Evolutionary conservation across 2,329 filamentous ascomycete genomes (phyloP), one percentile per base, ranked within the genome.

Genomic region (Esteya vermicola): DNA sequence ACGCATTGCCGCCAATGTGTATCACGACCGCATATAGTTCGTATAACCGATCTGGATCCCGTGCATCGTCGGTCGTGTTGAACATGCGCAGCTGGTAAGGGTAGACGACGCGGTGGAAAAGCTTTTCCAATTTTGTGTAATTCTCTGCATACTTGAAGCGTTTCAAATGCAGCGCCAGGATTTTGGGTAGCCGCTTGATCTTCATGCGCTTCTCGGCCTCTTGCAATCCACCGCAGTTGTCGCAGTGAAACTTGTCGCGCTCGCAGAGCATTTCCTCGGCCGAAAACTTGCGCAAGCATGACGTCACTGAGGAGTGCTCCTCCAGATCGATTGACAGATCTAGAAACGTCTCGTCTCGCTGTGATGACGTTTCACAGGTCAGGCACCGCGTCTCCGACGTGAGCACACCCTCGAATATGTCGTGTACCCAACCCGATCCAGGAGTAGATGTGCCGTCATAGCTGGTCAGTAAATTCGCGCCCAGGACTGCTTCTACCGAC

Each of bases 181-280:
- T 85, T 54, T 85, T 86, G 4, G 91, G 91, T 54, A 96, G 63
- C 39, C 84, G 76, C 65, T 98, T 96, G 51, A 98, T 89, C 67
- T 96, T 98, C 91, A 98, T 98, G 47, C 91, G 76, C 66, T 96
- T 98, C 59, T 98, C 91, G 0, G 91, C 91, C 61, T 98, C 91
- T 59, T 98, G 91, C 41, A 98, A 65, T 3, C 91, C 91, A 39
- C 91, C 91, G 51, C 91, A 98, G 51, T 88, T 88, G 57, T 98
- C 91, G 61, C 91, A 98, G 55, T 98, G 89, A 50, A 98, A 98
- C 56, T 98, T 98, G 65, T 98, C 96, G 45, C 88, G 75, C 62
- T 98, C 91, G 55, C 91, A 96, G 43, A 98, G 71, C 85, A 96
- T 95, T 59, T 98, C 91, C 53, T 96, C 91, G 34, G 91, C 86